Base-by-base conservation (phyloP, 2,329 filamentous ascomycete genomes). In the Paraconiothyrium brasiliense region DNA sequence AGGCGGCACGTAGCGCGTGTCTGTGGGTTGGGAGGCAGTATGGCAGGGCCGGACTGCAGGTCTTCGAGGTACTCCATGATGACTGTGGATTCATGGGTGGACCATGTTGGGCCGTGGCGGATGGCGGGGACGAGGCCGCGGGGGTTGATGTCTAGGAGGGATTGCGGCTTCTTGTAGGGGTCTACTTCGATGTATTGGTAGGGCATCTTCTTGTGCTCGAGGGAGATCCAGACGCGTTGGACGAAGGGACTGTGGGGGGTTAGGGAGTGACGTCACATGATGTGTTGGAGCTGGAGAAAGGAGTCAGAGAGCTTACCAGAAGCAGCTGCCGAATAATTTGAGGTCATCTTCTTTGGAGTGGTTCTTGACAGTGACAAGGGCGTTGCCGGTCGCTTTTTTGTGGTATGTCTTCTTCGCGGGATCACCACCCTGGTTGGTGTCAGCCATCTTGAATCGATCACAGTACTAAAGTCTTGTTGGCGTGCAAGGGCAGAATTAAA, bases 11-110 rank as follows among this genome's bases (percentile, higher is more conserved):
- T 87, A 1, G 93, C 93, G 67, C 89, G 88, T 14, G 88, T 78
- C 70, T 90, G 89, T 1, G 91, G 83, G 71, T 90, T 85, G 0
- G 83, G 80, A 1, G 92, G 92, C 32, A 93, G 82, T 8, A 96
- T 80, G 7, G 87, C 78, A 4, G 84, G 80, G 0, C 87, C 86
- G 30, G 83, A 76, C 35, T 87, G 83, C 32, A 92, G 79, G 70
- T 97, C 93, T 72, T 96, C 93, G 39, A 95, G 85, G 87, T 96
- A 96, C 89, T 97, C 93, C 76, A 97, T 85, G 69, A 97, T 85
- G 3, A 96, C 90, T 1, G 87, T 87, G 70, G 91, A 94, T 74
- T 96, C 93, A 71, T 93, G 90, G 70, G 90, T 93, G 0, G 89
- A 89, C 92, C 92, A 97, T 64, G 92, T 87, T 58, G 75, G 76